Evolutionary conservation across 2,329 filamentous ascomycete species (phyloP).

Genomic region (Claviceps fusiformis): DNA sequence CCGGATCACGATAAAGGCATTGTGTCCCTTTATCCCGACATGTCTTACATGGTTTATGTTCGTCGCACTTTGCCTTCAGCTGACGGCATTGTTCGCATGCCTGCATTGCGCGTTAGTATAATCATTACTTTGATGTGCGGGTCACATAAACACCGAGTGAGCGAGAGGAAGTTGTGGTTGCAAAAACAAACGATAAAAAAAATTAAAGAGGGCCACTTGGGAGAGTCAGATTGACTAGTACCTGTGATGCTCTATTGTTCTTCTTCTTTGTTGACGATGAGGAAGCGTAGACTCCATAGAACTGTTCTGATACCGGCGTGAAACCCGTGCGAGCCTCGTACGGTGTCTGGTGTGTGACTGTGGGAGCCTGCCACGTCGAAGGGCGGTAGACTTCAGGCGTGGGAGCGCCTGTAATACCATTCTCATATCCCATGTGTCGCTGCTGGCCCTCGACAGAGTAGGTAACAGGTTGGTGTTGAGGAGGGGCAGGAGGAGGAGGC

Average conservation of each 20-base stretch:
- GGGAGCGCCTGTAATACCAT: slow-evolving; percentile 29
- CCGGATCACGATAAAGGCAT: slow-evolving; percentile 83
- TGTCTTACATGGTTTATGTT: slow-evolving; percentile 69
- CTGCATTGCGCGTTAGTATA: slow-evolving; percentile 26
- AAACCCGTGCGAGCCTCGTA: slow-evolving; percentile 24
- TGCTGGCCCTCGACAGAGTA: slow-evolving; percentile 32
- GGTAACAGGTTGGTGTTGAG: slow-evolving; percentile 16
- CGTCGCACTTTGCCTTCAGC: slow-evolving; percentile 84
- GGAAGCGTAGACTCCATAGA: slow-evolving; percentile 29
- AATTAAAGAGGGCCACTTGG: not conserved
- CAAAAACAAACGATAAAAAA: not conserved
- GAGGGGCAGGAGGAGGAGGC: slow-evolving; percentile 4
- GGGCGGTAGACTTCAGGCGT: slow-evolving; percentile 30
- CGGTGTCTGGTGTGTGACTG: slow-evolving; percentile 24
- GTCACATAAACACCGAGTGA: not conserved
- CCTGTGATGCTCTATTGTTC: slow-evolving; percentile 52
- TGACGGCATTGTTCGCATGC: slow-evolving; percentile 84
- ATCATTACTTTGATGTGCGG: not conserved
- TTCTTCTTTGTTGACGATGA: slow-evolving; percentile 39
- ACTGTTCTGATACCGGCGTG: slow-evolving; percentile 20
- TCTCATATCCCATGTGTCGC: slow-evolving; percentile 41
- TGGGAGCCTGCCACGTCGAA: slow-evolving; percentile 27
- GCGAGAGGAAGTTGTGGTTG: not conserved
- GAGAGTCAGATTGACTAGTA: slow-evolving; percentile 14
- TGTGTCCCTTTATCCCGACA: slow-evolving; percentile 76